Evolutionary conservation across 768 basidiomycete genomes (phyloP).

Genomic region (Rhodotorula diobovata): DNA sequence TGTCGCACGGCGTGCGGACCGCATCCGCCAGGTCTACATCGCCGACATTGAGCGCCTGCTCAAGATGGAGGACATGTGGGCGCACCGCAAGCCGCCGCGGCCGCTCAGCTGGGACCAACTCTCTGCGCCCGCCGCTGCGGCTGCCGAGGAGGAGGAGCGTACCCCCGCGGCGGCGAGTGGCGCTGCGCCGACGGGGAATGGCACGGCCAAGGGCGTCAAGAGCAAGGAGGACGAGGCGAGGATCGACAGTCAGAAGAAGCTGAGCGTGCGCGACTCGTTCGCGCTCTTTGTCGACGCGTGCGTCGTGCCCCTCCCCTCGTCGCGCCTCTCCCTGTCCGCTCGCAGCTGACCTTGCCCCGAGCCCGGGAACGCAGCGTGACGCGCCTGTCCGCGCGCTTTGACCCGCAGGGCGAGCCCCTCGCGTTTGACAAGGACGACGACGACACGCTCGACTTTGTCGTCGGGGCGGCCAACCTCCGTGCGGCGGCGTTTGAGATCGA

Average conservation of each 20-base stretch:
- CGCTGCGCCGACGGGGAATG: not conserved
- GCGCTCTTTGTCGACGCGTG: constrained; percentile 81
- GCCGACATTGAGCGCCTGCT: constrained; percentile 81
- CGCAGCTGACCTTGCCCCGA: no score
- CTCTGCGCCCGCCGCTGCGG: constrained; percentile 53
- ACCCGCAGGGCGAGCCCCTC: constrained; percentile 42
- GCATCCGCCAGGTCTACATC: constrained; percentile 66
- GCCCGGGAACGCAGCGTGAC: constrained; percentile 76
- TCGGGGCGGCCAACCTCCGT: constrained; percentile 86
- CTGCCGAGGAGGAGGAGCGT: not conserved
- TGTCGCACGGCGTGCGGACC: no score
- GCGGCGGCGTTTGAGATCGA: constrained; percentile 84
- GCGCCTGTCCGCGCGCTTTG: constrained; percentile 61
- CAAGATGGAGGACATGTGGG: constrained; percentile 97
- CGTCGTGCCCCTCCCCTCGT: constrained; percentile 18
- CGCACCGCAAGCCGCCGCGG: constrained; percentile 73
- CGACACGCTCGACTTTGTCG: constrained; percentile 93
- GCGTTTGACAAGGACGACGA: constrained; percentile 97
- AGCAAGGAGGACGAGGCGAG: constrained; percentile 50
- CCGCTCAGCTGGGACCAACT: constrained; percentile 79
- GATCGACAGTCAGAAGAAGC: constrained; percentile 74
- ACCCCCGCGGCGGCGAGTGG: not conserved
- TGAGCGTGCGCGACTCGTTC: constrained; percentile 75
- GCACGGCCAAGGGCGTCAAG: constrained; percentile 62
- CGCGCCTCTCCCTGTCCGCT: no score